A percentile compares a stretch with the other conserved stretches of the same genome.
These are phyloP conservation scores for Apiotrichum laibachii DNA, from an alignment of 1,284 basidiomycete species.

Conservation along the genomic window DNA sequence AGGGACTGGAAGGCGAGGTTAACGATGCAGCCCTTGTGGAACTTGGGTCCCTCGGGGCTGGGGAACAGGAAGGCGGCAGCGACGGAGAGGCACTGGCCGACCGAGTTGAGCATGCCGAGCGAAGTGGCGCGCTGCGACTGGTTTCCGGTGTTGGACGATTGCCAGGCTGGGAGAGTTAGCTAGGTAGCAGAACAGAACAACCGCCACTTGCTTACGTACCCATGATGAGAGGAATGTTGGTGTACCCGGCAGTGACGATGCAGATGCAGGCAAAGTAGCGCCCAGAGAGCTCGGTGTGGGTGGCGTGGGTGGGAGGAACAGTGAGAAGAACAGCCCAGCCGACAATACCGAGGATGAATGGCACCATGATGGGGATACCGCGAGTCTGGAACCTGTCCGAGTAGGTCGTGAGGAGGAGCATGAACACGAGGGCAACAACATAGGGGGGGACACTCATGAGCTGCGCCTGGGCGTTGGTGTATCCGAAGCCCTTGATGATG, in stretches of 20 bases:
- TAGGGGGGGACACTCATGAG: slow-evolving; percentile 77
- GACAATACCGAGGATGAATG: slow-evolving; percentile 50
- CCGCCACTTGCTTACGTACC: slow-evolving; percentile 8
- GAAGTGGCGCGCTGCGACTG: slow-evolving; percentile 51
- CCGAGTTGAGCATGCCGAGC: slow-evolving; percentile 54
- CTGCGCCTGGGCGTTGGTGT: slow-evolving; percentile 55
- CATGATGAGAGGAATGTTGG: slow-evolving; percentile 46
- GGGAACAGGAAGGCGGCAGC: slow-evolving; percentile 54
- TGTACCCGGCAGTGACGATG: slow-evolving; percentile 50
- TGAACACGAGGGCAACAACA: slow-evolving; percentile 65
- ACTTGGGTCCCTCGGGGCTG: slow-evolving; percentile 46
- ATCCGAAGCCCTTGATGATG: slow-evolving; percentile 60
- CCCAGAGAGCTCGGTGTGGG: slow-evolving; percentile 34
- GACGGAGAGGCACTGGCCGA: slow-evolving; percentile 53
- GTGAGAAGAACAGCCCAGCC: slow-evolving; percentile 51
- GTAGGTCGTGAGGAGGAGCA: slow-evolving; percentile 62
- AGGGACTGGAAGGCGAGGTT: slow-evolving; percentile 52
- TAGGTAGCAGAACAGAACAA: slow-evolving; percentile 3
- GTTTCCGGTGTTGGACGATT: slow-evolving; percentile 14
- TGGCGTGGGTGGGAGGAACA: slow-evolving; percentile 36
- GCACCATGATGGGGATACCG: slow-evolving; percentile 51
- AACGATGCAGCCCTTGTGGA: slow-evolving; percentile 49
- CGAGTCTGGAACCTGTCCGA: slow-evolving; percentile 73
- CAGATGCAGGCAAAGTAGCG: slow-evolving; percentile 52
- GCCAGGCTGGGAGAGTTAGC: slow-evolving; percentile 5